Base-by-base conservation (phyloP, 1,139 yeast species). In the Suhomyces panamericanus region DNA sequence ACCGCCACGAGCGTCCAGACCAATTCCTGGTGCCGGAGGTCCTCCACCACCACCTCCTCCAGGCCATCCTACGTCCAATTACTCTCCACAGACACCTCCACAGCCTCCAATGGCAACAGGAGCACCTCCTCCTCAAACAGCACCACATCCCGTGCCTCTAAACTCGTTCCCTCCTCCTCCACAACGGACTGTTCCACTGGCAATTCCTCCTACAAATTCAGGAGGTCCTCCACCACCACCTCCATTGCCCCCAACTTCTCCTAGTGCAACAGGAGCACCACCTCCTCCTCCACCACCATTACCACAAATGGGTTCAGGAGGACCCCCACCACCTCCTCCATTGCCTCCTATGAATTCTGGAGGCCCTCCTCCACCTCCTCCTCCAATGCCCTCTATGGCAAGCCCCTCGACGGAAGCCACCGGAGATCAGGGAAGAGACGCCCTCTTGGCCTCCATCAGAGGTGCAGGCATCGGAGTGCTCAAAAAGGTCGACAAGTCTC, bases 361-460 rank as follows among this genome's bases (percentile, higher is more conserved):
- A 1, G 49, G 50, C 53, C 49, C 54, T 53, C 52, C 43, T 3
- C 65, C 73, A 10, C 66, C 73, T 26, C 29, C 70, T 3, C 62
- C 69, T 9, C 60, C 57, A 10, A 38, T 38, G 43, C 45, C 48
- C 17, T 32, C 39, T 10, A 35, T 36, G 42, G 17, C 41, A 5
- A 13, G 38, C 1, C 20, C 42, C 8, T 32, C 54, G 0, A 41
- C 53, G 3, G 48, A 11, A n/a, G 50, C 59, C 1, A 54, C 74
- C 1, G 78, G 75, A 1, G 89, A 77, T 52, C 69, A 73, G 1
- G 83, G 83, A 0, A 75, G 96, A 56, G 96, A 87, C 63, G 96
- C 96, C 0, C 75, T 93, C 38, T 68, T 93, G 47, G 89, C 96
- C 0, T 88, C 97, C 0, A 93, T 91, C 54, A 77, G 96, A 57